Evolutionary conservation across 2,329 filamentous ascomycete genomes (phyloP).

Genomic region (Aspergillus pseudoterreus): DNA sequence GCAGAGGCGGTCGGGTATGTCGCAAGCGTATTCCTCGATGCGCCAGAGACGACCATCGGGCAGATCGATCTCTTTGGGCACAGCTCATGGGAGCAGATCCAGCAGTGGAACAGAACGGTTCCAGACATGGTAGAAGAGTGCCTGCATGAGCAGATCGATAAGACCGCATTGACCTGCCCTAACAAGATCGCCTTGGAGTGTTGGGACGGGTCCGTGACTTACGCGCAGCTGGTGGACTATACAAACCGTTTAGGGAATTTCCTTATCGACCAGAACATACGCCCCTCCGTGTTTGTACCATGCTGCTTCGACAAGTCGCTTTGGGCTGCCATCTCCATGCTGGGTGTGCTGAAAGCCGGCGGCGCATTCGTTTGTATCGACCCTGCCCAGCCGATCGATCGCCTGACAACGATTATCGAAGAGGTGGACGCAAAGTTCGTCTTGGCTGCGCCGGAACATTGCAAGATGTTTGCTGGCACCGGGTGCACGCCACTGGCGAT

Average conservation of each 20-base stretch:
- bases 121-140: constrained; percentile 5
- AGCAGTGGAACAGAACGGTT: constrained; percentile 9
- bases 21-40: not conserved
- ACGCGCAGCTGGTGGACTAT: constrained; percentile 15
- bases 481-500: not conserved
- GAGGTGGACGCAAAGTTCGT: constrained; percentile 9
- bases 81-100: constrained; percentile 4
- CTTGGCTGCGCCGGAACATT: constrained; percentile 6
- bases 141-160: constrained; percentile 7
- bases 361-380: constrained; percentile 4
- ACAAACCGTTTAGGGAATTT: constrained; percentile 23
- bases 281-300: constrained; percentile 13
- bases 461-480: not conserved
- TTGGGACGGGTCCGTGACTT: constrained; percentile 11
- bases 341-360: constrained; percentile 7
- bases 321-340: constrained; percentile 5
- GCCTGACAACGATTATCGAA: constrained; percentile 9
- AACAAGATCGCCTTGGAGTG: constrained; percentile 3
- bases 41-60: constrained; percentile 4
- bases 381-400: not conserved
- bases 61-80: constrained; percentile 7
- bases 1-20: constrained; percentile 6
- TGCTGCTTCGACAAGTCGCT: constrained; percentile 9
- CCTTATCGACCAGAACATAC: constrained; percentile 24
- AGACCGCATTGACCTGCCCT: constrained; percentile 1